These are phyloP conservation scores for Plasmodium gallinaceum DNA, from an alignment of 169 alveolate species.

Conservation along the genomic window DNA sequence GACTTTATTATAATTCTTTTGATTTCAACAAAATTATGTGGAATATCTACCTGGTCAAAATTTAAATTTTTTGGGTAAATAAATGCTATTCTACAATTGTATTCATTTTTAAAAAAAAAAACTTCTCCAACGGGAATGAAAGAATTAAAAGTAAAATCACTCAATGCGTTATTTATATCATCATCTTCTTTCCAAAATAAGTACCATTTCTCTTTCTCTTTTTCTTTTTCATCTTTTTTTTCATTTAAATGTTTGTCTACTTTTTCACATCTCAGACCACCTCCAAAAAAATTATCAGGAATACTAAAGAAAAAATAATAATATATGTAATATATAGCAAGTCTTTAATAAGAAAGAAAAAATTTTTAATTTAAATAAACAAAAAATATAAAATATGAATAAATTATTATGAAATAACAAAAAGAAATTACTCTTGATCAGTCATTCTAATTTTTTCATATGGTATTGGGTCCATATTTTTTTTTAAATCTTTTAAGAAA, in stretches of 20 bases:
- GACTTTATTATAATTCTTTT: constrained; percentile 55
- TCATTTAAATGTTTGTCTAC: neutral
- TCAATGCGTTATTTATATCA: neutral
- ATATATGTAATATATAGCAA: neutral
- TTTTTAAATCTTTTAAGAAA: constrained; percentile 26
- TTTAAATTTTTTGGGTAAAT: constrained; percentile 17
- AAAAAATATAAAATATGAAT: no score
- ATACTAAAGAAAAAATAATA: constrained; percentile 12
- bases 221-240: neutral
- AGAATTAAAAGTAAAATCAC: neutral
- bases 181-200: constrained; percentile 69
- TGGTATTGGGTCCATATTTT: constrained; percentile 13
- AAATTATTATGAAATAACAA: neutral
- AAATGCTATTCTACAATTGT: constrained; percentile 61
- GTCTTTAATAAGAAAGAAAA: neutral
- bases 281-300: constrained; percentile 64
- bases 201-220: constrained; percentile 34
- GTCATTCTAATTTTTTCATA: constrained; percentile 52
- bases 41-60: constrained; percentile 12
- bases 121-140: constrained; percentile 64
- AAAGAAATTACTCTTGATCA: constrained; percentile 32
- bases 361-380: neutral
- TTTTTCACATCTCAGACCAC: constrained; percentile 50
- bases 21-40: constrained; percentile 52
- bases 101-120: constrained; percentile 41